phyloP scores from a whole-genome alignment of 345 rosid species.

The Camelina hispida region DNA sequence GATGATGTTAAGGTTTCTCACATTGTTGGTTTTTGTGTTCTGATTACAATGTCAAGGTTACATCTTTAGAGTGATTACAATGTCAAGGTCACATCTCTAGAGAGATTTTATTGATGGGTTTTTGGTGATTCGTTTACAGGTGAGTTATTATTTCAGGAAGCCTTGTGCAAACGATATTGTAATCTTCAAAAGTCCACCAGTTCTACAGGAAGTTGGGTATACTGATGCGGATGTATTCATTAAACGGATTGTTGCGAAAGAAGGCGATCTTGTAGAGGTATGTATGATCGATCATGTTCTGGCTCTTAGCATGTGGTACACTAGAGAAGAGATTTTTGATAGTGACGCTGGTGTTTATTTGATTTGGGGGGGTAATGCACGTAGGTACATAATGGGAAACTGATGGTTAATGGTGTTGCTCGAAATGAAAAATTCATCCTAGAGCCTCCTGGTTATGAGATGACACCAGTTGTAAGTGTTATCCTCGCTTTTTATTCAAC shows the following conservation, averaged over 20 bases:
- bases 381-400: constrained; percentile 72
- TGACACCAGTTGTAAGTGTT: constrained; percentile 78
- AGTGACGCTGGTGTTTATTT: constrained; percentile 10
- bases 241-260: constrained; percentile 87
- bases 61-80: not conserved
- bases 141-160: constrained; percentile 82
- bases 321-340: not conserved
- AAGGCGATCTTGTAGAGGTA: constrained; percentile 94
- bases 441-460: constrained; percentile 79
- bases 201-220: constrained; percentile 93
- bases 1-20: not conserved
- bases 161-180: constrained; percentile 95
- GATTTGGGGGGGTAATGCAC: not conserved
- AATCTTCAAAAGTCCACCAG: constrained; percentile 93
- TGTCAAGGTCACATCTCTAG: constrained; percentile 17
- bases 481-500: not conserved
- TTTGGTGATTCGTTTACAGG: constrained; percentile 53
- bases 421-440: constrained; percentile 70
- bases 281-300: constrained; percentile 3
- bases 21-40: not conserved
- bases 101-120: constrained; percentile 19
- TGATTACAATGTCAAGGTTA: constrained; percentile 1
- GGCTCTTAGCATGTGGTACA: not conserved
- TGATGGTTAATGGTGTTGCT: constrained; percentile 71
- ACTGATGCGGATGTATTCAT: constrained; percentile 94